phyloP scores from a whole-genome alignment of 345 rosid genomes.

The Eucalyptus curtisii region DNA sequence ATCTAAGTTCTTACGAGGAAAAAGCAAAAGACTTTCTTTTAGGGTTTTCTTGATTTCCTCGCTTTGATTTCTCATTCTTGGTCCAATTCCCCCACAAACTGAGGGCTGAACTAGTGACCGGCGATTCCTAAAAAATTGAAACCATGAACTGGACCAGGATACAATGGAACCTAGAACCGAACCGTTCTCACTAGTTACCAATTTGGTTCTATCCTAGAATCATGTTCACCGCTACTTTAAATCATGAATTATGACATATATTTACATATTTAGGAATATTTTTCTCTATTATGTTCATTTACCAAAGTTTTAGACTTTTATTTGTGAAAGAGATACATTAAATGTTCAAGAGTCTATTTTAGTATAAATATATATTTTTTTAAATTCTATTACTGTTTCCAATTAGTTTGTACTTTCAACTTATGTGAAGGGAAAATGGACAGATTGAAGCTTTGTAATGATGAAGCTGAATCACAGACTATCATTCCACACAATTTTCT shows the following conservation, averaged over 20 bases:
- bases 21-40: too few relatives aligned
- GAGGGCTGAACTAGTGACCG: accelerated
- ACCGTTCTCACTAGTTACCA: neutral
- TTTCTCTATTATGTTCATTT: neutral
- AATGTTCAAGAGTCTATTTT: neutral
- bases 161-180: neutral
- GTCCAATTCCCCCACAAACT: accelerated
- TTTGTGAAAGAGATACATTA: neutral
- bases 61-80: too few relatives aligned
- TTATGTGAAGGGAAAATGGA: neutral
- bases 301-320: neutral
- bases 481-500: neutral
- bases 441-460: neutral
- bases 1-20: neutral
- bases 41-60: neutral
- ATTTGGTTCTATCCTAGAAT: neutral
- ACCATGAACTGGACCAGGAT: accelerated
- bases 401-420: neutral
- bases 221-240: neutral
- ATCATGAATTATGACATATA: neutral
- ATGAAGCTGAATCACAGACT: neutral
- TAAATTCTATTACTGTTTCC: neutral
- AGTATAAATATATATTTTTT: neutral
- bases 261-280: neutral
- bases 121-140: neutral